A percentile compares a stretch with the other conserved stretches of the same genome.
Conservation (phyloP, 768 basidiomycete genomes). For the Astraeus odoratus region DNA sequence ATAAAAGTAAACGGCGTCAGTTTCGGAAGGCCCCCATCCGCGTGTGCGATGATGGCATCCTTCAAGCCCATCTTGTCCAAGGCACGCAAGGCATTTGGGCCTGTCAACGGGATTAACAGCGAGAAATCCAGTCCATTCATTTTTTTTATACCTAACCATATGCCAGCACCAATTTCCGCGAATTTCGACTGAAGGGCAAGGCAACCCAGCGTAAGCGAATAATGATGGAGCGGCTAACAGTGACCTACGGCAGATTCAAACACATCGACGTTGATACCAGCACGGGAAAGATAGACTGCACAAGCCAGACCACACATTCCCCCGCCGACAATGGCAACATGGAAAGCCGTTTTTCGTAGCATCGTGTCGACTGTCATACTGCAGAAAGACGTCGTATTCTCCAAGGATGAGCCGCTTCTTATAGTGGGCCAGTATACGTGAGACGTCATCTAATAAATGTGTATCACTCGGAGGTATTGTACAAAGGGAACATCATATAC, state of each 20-base stretch:
- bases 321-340: constrained; percentile 48
- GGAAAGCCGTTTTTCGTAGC: constrained; percentile 31
- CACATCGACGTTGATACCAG: constrained; percentile 39
- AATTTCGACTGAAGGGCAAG: constrained; percentile 42
- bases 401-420: background rate
- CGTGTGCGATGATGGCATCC: constrained; percentile 33
- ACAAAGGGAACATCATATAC: too few relatives aligned
- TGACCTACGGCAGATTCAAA: constrained; percentile 45
- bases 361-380: background rate
- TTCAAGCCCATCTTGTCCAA: constrained; percentile 38
- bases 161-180: constrained; percentile 49
- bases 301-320: constrained; percentile 48
- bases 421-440: background rate
- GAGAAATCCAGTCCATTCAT: background rate
- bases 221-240: background rate
- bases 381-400: background rate
- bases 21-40: constrained; percentile 28
- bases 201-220: background rate
- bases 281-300: constrained; percentile 36
- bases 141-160: constrained; percentile 38
- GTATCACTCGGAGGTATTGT: too few relatives aligned
- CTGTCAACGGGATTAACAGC: constrained; percentile 17
- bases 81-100: constrained; percentile 44
- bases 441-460: too few relatives aligned
- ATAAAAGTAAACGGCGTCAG: constrained; percentile 32